phyloP scores from a whole-genome alignment of 2,329 filamentous ascomycete species.

The Karstenula rhodostoma region DNA sequence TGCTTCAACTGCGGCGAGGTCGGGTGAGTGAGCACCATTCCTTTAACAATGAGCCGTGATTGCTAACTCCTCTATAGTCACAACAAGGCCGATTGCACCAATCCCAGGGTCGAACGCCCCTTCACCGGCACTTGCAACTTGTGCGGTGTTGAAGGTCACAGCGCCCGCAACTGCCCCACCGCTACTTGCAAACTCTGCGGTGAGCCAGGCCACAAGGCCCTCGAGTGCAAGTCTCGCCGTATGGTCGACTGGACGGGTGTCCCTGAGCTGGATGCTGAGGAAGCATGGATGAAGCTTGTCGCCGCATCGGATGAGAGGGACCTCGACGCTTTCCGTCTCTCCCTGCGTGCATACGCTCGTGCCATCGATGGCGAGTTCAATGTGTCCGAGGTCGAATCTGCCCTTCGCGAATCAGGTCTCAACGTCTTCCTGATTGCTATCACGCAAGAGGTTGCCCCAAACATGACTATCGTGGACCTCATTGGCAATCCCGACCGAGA shows the following conservation, averaged over 20 bases:
- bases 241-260: conserved; percentile 48
- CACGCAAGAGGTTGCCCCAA: conserved; percentile 53
- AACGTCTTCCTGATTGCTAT: conserved; percentile 62
- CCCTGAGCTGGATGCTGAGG: conserved; percentile 56
- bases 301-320: conserved; percentile 59
- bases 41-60: neutral
- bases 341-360: conserved; percentile 58
- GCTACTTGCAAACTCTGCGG: conserved; percentile 65
- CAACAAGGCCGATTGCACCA: conserved; percentile 69
- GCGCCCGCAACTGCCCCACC: conserved; percentile 70
- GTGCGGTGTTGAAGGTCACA: conserved; percentile 63
- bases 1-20: conserved; percentile 69
- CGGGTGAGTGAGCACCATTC: conserved; percentile 41
- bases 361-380: conserved; percentile 51
- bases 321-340: conserved; percentile 57
- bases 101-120: conserved; percentile 60
- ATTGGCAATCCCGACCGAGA: conserved; percentile 68
- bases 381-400: conserved; percentile 59
- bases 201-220: conserved; percentile 55
- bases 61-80: conserved; percentile 47
- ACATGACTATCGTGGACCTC: conserved; percentile 61
- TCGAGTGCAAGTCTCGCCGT: conserved; percentile 57
- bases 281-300: conserved; percentile 61
- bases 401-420: conserved; percentile 58
- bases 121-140: conserved; percentile 68